Conservation (phyloP, 345 rosid genomes). For the Isatis tinctoria region DNA sequence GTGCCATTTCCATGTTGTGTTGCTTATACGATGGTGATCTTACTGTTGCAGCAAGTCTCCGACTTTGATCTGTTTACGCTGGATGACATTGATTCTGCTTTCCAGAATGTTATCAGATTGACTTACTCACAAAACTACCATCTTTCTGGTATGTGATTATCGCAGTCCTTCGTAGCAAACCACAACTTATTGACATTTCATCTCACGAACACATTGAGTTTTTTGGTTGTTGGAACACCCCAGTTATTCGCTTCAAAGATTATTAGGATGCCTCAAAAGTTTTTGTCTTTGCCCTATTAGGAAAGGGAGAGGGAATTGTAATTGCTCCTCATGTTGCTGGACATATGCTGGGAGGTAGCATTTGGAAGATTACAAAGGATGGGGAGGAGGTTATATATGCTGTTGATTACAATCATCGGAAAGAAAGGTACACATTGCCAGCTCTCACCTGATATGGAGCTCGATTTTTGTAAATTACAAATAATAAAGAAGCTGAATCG, state of each 20-base stretch:
- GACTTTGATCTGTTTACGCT: slow-evolving; percentile 89
- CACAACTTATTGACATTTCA: background rate
- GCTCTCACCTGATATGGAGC: slow-evolving; percentile 12
- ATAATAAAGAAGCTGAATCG: background rate
- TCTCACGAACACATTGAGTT: background rate
- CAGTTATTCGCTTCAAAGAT: background rate
- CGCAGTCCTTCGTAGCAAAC: background rate
- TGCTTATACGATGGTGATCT: slow-evolving; percentile 16
- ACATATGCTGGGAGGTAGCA: slow-evolving; percentile 90
- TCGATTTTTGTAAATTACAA: background rate
- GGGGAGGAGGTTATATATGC: slow-evolving; percentile 98
- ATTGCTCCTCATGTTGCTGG: slow-evolving; percentile 96
- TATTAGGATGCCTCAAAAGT: background rate
- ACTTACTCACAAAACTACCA: slow-evolving; percentile 86
- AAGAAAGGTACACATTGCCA: slow-evolving; percentile 61
- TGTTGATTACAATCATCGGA: slow-evolving; percentile 93
- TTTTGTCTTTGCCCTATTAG: slow-evolving; percentile 31
- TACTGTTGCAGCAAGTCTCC: slow-evolving; percentile 72
- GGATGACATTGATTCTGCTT: slow-evolving; percentile 91
- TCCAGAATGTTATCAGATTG: slow-evolving; percentile 79
- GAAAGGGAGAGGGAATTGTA: slow-evolving; percentile 97
- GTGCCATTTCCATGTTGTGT: background rate
- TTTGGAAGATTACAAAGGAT: slow-evolving; percentile 97
- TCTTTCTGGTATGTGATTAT: slow-evolving; percentile 59
- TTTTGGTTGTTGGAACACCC: background rate